Conservation (phyloP, 768 basidiomycete genomes). For the Xerocomellus chrysenteron region DNA sequence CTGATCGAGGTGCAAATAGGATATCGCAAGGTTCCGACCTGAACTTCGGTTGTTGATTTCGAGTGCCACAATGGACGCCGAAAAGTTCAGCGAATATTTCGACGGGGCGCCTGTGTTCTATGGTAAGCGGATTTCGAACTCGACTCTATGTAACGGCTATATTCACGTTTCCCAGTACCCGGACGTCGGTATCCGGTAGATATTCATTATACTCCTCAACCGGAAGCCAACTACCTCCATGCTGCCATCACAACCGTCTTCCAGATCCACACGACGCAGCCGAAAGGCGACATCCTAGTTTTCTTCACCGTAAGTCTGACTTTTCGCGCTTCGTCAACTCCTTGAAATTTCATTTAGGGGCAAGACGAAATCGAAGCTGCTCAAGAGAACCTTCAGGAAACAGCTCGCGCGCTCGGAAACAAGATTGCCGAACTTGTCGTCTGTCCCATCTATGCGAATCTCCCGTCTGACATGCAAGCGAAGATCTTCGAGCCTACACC, state of each 20-base stretch:
- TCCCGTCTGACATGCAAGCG: constrained; percentile 99
- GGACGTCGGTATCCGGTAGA: constrained; percentile 97
- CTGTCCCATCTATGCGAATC: constrained; percentile 97
- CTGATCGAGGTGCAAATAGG: constrained; percentile 47
- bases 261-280: constrained; percentile 98
- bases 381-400: constrained; percentile 94
- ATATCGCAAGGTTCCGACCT: constrained; percentile 94
- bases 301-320: constrained; percentile 78
- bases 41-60: constrained; percentile 93
- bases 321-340: background rate
- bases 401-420: constrained; percentile 90
- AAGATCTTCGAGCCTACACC: constrained; percentile 99
- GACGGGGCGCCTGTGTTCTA: constrained; percentile 95
- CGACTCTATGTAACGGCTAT: background rate
- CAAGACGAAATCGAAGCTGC: constrained; percentile 99
- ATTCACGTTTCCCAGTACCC: constrained; percentile 59
- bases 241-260: constrained; percentile 98
- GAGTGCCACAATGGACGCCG: constrained; percentile 94
- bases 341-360: constrained; percentile 45
- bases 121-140: constrained; percentile 46
- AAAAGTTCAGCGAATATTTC: constrained; percentile 97
- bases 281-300: constrained; percentile 95
- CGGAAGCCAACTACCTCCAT: constrained; percentile 98
- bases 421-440: constrained; percentile 93
- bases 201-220: constrained; percentile 98